Conservation (phyloP, 345 rosid species). For the Clausena lansium region DNA sequence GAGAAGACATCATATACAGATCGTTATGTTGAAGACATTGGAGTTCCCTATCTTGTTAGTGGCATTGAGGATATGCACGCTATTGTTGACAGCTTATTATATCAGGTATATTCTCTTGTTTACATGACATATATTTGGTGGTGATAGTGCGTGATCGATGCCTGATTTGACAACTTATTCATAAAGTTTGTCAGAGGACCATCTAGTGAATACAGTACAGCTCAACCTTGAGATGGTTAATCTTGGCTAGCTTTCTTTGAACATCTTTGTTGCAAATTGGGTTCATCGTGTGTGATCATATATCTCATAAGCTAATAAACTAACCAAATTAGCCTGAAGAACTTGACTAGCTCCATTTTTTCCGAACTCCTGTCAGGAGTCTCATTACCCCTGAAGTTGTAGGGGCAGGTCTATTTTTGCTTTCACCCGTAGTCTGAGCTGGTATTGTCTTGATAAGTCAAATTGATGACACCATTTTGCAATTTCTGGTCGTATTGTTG, state of each 20-base stretch:
- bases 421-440: not conserved
- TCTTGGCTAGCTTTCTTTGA: not conserved
- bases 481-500: not conserved
- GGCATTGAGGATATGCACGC: conserved; percentile 73
- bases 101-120: conserved; percentile 54
- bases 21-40: conserved; percentile 72
- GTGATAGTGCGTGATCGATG: not conserved
- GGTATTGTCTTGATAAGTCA: not conserved
- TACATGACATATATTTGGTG: not conserved
- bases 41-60: conserved; percentile 55
- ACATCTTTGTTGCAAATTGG: not conserved
- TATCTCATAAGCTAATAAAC: not conserved
- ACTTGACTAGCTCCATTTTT: not conserved
- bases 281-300: not conserved
- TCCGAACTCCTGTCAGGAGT: not conserved
- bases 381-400: not conserved
- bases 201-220: not conserved
- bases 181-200: not conserved
- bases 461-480: not conserved
- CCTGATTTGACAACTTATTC: not conserved
- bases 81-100: conserved; percentile 50
- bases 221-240: not conserved
- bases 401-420: not conserved
- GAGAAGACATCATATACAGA: conserved; percentile 70
- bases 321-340: not conserved